These are phyloP conservation scores for Metschnikowia borealis DNA, from an alignment of 805 yeast species.

Conservation along the genomic window DNA sequence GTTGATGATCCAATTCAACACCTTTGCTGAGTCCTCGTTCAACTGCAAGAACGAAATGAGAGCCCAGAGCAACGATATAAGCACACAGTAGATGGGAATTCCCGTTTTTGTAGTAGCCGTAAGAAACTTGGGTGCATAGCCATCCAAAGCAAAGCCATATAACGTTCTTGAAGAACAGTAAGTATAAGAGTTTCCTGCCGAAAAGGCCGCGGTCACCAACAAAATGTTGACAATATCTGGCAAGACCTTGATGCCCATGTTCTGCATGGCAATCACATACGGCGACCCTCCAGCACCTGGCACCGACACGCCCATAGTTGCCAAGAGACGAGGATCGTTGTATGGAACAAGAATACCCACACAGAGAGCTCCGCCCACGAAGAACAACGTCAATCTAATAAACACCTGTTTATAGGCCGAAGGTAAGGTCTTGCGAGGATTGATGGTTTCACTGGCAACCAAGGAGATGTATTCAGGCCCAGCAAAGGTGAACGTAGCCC, in stretches of 20 bases:
- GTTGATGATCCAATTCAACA: conserved; percentile 34
- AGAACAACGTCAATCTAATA: conserved; percentile 61
- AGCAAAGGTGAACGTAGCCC: conserved; percentile 75
- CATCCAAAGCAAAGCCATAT: conserved; percentile 67
- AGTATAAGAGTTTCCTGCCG: conserved; percentile 78
- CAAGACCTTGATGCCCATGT: conserved; percentile 59
- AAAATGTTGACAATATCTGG: conserved; percentile 77
- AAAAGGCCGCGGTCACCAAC: conserved; percentile 70
- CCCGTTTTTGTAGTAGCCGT: conserved; percentile 47
- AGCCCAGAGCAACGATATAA: conserved; percentile 49
- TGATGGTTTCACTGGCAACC: conserved; percentile 77
- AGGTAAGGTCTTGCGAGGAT: conserved; percentile 72
- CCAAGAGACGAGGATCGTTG: conserved; percentile 54
- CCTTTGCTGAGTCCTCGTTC: conserved; percentile 27
- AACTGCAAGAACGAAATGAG: conserved; percentile 61
- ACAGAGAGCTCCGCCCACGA: conserved; percentile 69
- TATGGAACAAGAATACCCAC: conserved; percentile 75
- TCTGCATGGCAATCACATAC: conserved; percentile 74
- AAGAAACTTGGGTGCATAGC: conserved; percentile 69
- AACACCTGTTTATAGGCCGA: conserved; percentile 75
- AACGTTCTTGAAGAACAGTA: conserved; percentile 74
- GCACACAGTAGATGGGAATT: conserved; percentile 44
- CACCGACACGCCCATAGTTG: conserved; percentile 51
- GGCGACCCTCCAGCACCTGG: conserved; percentile 86
- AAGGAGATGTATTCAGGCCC: conserved; percentile 85